A percentile compares a stretch with the other conserved stretches of the same genome.
Conservation (phyloP, 805 yeast species). For the Wickerhamiella azyma region DNA sequence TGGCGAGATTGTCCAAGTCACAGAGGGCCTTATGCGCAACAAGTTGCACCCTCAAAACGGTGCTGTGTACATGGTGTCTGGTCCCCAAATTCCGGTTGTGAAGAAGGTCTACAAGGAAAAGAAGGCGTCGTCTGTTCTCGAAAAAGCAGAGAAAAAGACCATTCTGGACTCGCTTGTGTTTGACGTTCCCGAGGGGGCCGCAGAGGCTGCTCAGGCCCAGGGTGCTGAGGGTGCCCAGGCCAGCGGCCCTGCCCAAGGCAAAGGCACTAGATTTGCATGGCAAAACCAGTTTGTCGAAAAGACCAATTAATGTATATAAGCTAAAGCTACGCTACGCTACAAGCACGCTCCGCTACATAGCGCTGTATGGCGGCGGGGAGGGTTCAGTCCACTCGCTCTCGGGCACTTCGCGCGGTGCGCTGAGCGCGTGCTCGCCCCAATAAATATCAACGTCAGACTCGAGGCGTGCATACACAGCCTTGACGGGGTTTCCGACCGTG, state of each 20-base stretch:
- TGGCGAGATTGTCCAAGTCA: conserved; percentile 65
- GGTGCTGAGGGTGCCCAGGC: not conserved
- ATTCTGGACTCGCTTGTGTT: conserved; percentile 12
- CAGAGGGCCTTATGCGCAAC: conserved; percentile 75
- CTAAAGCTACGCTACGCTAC: no score
- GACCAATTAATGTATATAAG: conserved; percentile 2
- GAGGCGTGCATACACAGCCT: not conserved
- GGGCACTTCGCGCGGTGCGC: not conserved
- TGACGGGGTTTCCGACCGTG: not conserved
- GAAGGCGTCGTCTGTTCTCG: not conserved
- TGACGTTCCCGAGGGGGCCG: conserved; percentile 1
- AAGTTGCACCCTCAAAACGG: conserved; percentile 55
- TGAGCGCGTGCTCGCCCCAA: not conserved
- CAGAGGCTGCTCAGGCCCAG: no score
- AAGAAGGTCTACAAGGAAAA: not conserved
- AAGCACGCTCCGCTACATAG: no score
- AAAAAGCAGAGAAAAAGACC: conserved; percentile 7
- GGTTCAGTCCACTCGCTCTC: not conserved
- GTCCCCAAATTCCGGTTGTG: conserved; percentile 19
- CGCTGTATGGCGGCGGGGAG: not conserved
- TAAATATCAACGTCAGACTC: not conserved
- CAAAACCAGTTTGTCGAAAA: conserved; percentile 16
- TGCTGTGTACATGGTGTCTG: conserved; percentile 49
- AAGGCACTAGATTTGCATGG: conserved; percentile 15
- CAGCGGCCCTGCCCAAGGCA: no score